Evolutionary conservation across 768 basidiomycete species (phyloP).

Genomic region (Lentinula guzmanii): DNA sequence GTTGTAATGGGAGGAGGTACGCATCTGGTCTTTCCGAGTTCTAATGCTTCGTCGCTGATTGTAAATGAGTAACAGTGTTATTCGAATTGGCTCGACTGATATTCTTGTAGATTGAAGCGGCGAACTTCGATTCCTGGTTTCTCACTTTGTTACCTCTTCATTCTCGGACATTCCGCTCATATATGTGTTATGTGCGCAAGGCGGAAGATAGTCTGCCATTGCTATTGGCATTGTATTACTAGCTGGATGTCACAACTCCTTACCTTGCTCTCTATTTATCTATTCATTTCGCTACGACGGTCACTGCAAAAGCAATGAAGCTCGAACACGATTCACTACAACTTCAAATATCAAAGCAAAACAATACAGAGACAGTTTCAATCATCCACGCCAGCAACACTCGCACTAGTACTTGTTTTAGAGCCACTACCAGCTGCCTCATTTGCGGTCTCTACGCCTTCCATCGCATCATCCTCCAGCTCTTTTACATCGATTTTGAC

Average conservation of each 20-base stretch:
- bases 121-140: not conserved
- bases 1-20: conserved; percentile 77
- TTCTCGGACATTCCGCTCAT: not conserved
- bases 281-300: too few species aligned
- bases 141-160: not conserved
- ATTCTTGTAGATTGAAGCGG: conserved; percentile 43
- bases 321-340: not conserved
- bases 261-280: not conserved
- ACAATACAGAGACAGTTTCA: conserved; percentile 17
- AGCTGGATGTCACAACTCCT: not conserved
- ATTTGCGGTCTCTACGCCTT: conserved; percentile 50
- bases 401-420: conserved; percentile 55
- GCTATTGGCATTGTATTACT: conserved; percentile 4
- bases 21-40: conserved; percentile 18
- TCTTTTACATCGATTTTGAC: conserved; percentile 82
- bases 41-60: not conserved
- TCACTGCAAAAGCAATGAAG: not conserved
- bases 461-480: conserved; percentile 75
- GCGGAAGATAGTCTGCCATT: not conserved
- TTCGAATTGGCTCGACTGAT: conserved; percentile 67
- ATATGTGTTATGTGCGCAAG: not conserved
- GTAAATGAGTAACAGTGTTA: conserved; percentile 40
- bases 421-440: conserved; percentile 35
- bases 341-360: not conserved
- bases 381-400: conserved; percentile 45